Evolutionary conservation across 441 rosid species (phyloP), one percentile per base, ranked within the genome.

Genomic region (Erodium trifolium): DNA sequence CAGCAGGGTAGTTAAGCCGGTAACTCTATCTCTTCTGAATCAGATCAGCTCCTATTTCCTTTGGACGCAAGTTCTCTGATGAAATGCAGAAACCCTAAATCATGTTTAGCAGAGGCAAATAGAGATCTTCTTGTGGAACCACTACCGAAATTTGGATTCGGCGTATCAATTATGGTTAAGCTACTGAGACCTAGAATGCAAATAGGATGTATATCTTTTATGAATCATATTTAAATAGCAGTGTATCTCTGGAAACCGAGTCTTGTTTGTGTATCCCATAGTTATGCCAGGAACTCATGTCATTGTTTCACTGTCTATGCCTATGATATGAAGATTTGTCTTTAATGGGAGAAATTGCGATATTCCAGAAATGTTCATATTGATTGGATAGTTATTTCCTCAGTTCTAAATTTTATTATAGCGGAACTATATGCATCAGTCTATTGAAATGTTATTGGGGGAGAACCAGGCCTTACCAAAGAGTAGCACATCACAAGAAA

Each of bases 31-130:
- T 72, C 82, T 14, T 47, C 75, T 1, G 63, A 70, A 71, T 71
- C 76, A 35, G 82, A 74, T 68, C 66, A 59, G 41, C 80, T 65
- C 76, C 79, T 55, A 76, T 75, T 73, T 65, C 79, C 23, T 68
- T 55, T 10, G 75, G 80, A 59, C 77, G 85, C 78, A 75, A 73
- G 70, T 72, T 94, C 49, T 63, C 86, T 0, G 96, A 85, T 70
- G 88, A 87, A 79, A 80, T 65, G 57, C 73, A 79, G 73, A 83
- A 83, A 66, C 78, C 82, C 41, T 89, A 75, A 69, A 53, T 14
- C 60, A 53, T 16, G 60, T 53, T 16, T 53, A n/a, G 47, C 47
- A 41, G 47, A 41, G 47, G 12, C 47, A 41, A 41, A 41, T 41
- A 4, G 12, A 41, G 47, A 41, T 41, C 47, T 34, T 34, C 37